These are phyloP conservation scores for Elymus sibiricus DNA, from an alignment of 176 grass and related monocot species.

Conservation along the genomic window DNA sequence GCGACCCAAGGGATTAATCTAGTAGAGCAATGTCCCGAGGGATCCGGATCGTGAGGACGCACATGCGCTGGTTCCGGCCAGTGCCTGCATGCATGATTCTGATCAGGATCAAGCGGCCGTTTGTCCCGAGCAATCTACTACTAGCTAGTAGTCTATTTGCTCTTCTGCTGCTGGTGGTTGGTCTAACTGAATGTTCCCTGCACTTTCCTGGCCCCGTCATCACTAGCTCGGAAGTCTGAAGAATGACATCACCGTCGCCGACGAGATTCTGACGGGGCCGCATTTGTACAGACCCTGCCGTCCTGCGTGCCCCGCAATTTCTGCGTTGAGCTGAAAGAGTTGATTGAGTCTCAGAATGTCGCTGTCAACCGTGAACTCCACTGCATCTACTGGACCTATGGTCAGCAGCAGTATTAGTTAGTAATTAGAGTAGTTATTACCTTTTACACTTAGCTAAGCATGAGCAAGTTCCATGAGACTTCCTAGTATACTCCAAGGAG, in stretches of 20 bases:
- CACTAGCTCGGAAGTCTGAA: too few relatives aligned
- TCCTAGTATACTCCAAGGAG: not conserved
- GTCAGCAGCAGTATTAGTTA: not conserved
- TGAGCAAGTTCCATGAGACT: constrained; percentile 27
- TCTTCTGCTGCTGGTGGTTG: not conserved
- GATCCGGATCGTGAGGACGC: not conserved
- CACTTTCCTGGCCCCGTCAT: not conserved
- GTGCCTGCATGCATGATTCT: not conserved
- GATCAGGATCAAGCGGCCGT: not conserved
- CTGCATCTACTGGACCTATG: not conserved
- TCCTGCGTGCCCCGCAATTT: too few relatives aligned
- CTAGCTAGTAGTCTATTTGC: not conserved
- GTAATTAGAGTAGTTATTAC: not conserved
- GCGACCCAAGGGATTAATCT: not conserved
- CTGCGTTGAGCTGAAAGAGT: too few relatives aligned
- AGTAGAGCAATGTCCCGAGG: not conserved
- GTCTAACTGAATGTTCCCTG: constrained; percentile 15
- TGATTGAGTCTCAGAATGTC: not conserved
- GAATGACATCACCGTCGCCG: too few relatives aligned
- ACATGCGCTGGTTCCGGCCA: not conserved
- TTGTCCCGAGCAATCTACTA: not conserved
- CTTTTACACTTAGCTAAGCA: not conserved
- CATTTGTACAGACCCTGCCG: too few relatives aligned
- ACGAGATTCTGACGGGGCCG: too few relatives aligned
- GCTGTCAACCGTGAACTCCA: not conserved